Conservation (phyloP, 2,329 filamentous ascomycete species). For the Myriosclerotinia curreyana region DNA sequence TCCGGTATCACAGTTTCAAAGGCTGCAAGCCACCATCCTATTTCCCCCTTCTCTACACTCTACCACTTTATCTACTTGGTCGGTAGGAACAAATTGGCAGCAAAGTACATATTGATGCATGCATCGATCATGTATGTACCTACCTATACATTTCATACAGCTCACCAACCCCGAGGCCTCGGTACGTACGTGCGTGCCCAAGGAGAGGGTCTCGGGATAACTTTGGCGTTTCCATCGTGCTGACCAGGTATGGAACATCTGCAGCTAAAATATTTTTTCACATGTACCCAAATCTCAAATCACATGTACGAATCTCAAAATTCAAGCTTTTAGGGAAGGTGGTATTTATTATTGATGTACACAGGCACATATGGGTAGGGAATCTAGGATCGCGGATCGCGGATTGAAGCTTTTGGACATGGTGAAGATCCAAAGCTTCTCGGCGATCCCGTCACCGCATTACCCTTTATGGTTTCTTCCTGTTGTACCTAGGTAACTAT, state of each 20-base stretch:
- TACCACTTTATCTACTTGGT: neutral
- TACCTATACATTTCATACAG: neutral
- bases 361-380: neutral
- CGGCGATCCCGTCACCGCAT: neutral
- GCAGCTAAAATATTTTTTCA: neutral
- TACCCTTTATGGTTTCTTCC: neutral
- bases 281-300: neutral
- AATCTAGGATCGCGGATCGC: neutral
- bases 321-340: slow-evolving; percentile 1
- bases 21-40: slow-evolving; percentile 10
- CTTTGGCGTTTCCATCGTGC: slow-evolving; percentile 3
- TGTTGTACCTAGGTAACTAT: neutral
- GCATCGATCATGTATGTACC: slow-evolving; percentile 16
- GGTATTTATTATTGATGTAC: neutral
- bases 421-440: neutral
- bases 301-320: too few relatives aligned
- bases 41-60: slow-evolving; percentile 9
- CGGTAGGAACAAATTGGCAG: neutral
- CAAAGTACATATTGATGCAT: neutral
- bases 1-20: slow-evolving; percentile 19
- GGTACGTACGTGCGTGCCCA: slow-evolving; percentile 20
- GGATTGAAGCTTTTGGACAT: neutral
- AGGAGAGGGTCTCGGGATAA: slow-evolving; percentile 17
- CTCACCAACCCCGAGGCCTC: slow-evolving; percentile 18
- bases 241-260: slow-evolving; percentile 5